Base-by-base conservation (phyloP, 805 yeast species). In the Saccharomycopsis lassenensis region DNA sequence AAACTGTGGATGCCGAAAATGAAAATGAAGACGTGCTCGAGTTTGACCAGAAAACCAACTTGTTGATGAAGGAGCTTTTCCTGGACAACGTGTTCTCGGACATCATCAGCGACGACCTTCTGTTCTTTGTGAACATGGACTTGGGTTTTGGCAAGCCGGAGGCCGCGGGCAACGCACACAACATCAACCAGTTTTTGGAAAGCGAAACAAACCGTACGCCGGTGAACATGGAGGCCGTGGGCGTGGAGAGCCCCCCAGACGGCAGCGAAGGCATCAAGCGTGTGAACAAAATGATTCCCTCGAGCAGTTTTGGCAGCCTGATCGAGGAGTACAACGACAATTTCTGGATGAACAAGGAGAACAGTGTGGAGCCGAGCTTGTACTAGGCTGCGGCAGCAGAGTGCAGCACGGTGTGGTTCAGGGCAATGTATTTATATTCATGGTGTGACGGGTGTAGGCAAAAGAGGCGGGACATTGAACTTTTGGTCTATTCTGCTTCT, bases 61-160 rank as follows among this genome's bases (percentile, higher is more conserved):
- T 23, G 10, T 28, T 40, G 8, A 28, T 40, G 8, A 29, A 26
- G 14, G 44, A 40, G 22, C 20, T 40, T 19, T 40, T 40, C 24
- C 32, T 37, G 5, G 20, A 37, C 24, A 40, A 40, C 22, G 20
- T 36, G 5, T 36, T 40, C 29, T 24, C 18, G 17, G 44, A 40
- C 11, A 40, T 40, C 2, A 27, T 40, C 14, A 31, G 27, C 18
- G 42, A 38, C 18, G 31, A n/a, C n/a, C n/a, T n/a, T n/a, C n/a
- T n/a, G n/a, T 23, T 7, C 24, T 17, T 5, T 16, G 19, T n/a
- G n/a, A 7, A 14, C 4, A 14, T 5, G 29, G 21, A 19, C 32
- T 15, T 15, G 33, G 33, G 10, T 30, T 30, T 15, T 22, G 18
- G 8, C 16, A 29, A 7, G 19, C 32, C 19, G 20, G 17, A n/a